Percentiles rank a stretch among this genome's conserved stretches.
Evolutionary conservation across 2,329 filamentous ascomycete genomes (phyloP).

Genomic region (Phaeosphaeria sp.): DNA sequence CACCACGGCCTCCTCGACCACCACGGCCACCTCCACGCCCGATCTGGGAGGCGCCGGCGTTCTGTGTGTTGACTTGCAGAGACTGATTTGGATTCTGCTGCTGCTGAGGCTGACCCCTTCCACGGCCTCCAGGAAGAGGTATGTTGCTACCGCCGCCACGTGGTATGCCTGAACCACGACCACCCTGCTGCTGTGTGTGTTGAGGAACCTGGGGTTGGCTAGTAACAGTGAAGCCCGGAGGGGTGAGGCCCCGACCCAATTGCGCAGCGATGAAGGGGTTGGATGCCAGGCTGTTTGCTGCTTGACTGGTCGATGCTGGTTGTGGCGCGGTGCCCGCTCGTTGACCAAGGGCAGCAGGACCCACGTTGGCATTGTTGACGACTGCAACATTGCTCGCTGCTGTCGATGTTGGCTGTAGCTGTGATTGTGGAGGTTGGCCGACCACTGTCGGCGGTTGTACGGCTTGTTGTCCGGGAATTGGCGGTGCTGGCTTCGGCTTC

Average conservation of each 20-base stretch:
- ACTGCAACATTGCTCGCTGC: not conserved
- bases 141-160: conserved; percentile 41
- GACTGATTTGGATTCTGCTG: conserved; percentile 23
- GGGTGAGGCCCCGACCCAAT: conserved; percentile 27
- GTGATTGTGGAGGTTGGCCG: conserved; percentile 12
- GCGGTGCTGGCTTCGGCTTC: conserved; percentile 58
- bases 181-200: conserved; percentile 27
- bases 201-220: conserved; percentile 22
- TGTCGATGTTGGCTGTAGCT: conserved; percentile 18
- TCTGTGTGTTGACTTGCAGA: conserved; percentile 14
- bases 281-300: conserved; percentile 8
- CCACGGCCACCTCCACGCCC: conserved; percentile 38
- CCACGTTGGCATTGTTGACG: not conserved
- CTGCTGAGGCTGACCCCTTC: conserved; percentile 18
- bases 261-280: conserved; percentile 21
- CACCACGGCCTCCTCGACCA: conserved; percentile 25
- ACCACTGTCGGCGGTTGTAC: conserved; percentile 14
- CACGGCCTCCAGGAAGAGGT: conserved; percentile 38
- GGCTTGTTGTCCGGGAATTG: conserved; percentile 25
- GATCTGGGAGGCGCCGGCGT: conserved; percentile 24
- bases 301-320: conserved; percentile 4
- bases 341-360: conserved; percentile 2
- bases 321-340: not conserved
- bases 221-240: conserved; percentile 30
- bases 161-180: conserved; percentile 32